Evolutionary conservation across 495 filamentous ascomycete genomes (phyloP).

Genomic region (Cladorrhinum samala): DNA sequence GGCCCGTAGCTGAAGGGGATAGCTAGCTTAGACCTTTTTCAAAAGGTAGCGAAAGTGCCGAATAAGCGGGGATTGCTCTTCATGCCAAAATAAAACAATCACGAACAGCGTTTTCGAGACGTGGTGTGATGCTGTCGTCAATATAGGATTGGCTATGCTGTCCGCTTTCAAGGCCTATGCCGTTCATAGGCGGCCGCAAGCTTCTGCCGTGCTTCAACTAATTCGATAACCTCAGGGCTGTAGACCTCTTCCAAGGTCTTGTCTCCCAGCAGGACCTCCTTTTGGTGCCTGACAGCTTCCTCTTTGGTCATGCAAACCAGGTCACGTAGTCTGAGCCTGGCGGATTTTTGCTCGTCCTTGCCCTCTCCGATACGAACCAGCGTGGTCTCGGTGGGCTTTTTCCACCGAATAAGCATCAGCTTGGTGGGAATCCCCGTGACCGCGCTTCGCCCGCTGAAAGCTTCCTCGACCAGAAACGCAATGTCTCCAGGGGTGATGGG

Average conservation of each 20-base stretch:
- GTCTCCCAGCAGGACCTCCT: slow-evolving; percentile 64
- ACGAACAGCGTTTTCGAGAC: too few species aligned
- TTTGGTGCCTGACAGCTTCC: slow-evolving; percentile 75
- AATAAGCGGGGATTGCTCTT: neutral
- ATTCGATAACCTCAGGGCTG: slow-evolving; percentile 52
- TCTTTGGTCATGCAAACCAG: slow-evolving; percentile 97
- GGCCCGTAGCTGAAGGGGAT: too few species aligned
- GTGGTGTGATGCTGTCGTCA: too few species aligned
- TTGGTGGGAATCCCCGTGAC: slow-evolving; percentile 75
- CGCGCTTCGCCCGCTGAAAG: slow-evolving; percentile 76
- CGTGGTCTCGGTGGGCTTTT: slow-evolving; percentile 40
- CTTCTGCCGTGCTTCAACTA: slow-evolving; percentile 55
- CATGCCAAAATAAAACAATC: neutral
- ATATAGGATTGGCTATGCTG: neutral
- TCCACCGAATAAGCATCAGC: slow-evolving; percentile 72
- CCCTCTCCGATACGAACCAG: slow-evolving; percentile 46
- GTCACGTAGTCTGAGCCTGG: slow-evolving; percentile 57
- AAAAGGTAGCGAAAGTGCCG: neutral
- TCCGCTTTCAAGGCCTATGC: slow-evolving; percentile 16
- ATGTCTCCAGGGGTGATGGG: slow-evolving; percentile 74
- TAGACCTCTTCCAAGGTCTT: slow-evolving; percentile 70
- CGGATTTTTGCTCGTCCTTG: slow-evolving; percentile 64
- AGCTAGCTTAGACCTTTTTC: neutral
- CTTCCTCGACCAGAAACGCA: slow-evolving; percentile 82
- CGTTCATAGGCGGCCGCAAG: slow-evolving; percentile 46